These are phyloP conservation scores for Achaetomiella virescens DNA, from an alignment of 495 filamentous ascomycete genomes.

Conservation along the genomic window DNA sequence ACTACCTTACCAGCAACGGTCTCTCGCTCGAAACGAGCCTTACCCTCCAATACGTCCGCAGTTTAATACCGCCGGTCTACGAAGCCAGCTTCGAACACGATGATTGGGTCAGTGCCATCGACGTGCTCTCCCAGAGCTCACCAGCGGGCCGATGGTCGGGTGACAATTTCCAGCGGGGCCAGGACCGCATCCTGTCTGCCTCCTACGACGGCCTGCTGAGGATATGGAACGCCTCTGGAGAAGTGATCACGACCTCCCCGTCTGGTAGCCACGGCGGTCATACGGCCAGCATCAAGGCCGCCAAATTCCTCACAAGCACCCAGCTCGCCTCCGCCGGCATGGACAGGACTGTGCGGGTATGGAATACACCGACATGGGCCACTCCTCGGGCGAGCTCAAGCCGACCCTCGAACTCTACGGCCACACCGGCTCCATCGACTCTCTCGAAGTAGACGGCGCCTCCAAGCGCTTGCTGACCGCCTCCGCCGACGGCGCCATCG, in stretches of 20 bases:
- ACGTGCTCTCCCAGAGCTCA: slow-evolving; percentile 66
- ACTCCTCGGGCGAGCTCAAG: slow-evolving; percentile 57
- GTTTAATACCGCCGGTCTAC: slow-evolving; percentile 78
- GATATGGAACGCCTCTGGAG: slow-evolving; percentile 82
- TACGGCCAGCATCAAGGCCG: slow-evolving; percentile 66
- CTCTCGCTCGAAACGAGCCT: slow-evolving; percentile 81
- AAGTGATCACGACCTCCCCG: slow-evolving; percentile 65
- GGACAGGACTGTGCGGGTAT: slow-evolving; percentile 77
- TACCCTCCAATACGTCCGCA: slow-evolving; percentile 86
- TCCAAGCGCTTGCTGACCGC: slow-evolving; percentile 76
- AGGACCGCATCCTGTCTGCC: slow-evolving; percentile 69
- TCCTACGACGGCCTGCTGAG: slow-evolving; percentile 83
- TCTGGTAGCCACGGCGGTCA: slow-evolving; percentile 61
- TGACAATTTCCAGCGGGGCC: slow-evolving; percentile 36
- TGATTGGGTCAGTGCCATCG: slow-evolving; percentile 93
- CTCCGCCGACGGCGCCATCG: slow-evolving; percentile 70
- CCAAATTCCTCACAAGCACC: slow-evolving; percentile 68
- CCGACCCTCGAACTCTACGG: slow-evolving; percentile 82
- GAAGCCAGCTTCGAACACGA: slow-evolving; percentile 89
- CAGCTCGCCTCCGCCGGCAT: slow-evolving; percentile 74
- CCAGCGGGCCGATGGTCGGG: slow-evolving; percentile 52
- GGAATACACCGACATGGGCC: slow-evolving; percentile 72
- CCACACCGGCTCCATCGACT: slow-evolving; percentile 68
- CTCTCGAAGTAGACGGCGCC: slow-evolving; percentile 67
- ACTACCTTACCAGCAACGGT: slow-evolving; percentile 79